A percentile compares a stretch with the other conserved stretches of the same genome.
Evolutionary conservation across 129 eudicot genomes (phyloP).

Genomic region (Heracleum sosnowskyi): DNA sequence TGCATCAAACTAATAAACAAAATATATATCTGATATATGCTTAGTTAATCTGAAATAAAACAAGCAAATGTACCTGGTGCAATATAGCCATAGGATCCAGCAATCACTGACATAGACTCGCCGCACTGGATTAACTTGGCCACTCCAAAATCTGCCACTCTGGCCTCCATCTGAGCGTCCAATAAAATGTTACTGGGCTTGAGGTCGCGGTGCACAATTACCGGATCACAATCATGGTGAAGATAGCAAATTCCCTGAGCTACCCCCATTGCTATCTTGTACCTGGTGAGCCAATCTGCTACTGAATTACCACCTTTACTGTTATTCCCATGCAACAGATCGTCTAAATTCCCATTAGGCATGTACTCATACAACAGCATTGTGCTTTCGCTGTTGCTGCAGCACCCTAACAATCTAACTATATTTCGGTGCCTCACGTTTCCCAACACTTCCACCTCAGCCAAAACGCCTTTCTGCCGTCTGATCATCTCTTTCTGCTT

Average conservation of each 20-base stretch:
- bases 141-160: constrained; percentile 97
- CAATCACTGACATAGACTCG: constrained; percentile 93
- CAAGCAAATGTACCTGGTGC: constrained; percentile 60
- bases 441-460: constrained; percentile 91
- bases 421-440: constrained; percentile 86
- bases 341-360: constrained; percentile 95
- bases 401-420: constrained; percentile 81
- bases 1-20: background rate
- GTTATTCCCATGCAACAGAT: constrained; percentile 64
- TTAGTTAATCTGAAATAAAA: too few species aligned
- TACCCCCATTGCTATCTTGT: constrained; percentile 83
- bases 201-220: constrained; percentile 87
- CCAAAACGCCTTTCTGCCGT: constrained; percentile 66
- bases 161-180: constrained; percentile 85
- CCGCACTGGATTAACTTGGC: constrained; percentile 78
- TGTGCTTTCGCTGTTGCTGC: constrained; percentile 72
- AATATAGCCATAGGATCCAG: constrained; percentile 98
- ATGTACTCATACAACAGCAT: constrained; percentile 90
- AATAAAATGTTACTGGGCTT: constrained; percentile 88
- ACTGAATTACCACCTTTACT: constrained; percentile 50
- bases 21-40: background rate
- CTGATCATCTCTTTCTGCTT: constrained; percentile 64
- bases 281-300: constrained; percentile 88
- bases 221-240: constrained; percentile 95
- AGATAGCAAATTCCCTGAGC: constrained; percentile 97